A percentile compares a stretch with the other conserved stretches of the same genome.
Conservation (phyloP, 176 grass and related monocot genomes). For the Raddia distichophylla region DNA sequence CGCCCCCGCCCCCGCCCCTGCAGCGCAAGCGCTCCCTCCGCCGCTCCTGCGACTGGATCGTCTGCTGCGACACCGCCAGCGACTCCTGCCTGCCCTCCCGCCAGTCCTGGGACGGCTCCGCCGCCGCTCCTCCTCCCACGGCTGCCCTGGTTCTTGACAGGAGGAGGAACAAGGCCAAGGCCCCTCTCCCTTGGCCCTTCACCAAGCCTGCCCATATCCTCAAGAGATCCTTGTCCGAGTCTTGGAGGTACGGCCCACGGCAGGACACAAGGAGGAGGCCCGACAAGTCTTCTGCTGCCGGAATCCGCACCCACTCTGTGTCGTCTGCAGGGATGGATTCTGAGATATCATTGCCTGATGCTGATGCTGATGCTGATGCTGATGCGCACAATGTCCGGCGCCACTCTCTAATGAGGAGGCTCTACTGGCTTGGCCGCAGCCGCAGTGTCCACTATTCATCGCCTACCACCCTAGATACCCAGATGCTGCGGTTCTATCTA, state of each 20-base stretch:
- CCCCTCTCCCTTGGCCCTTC: constrained; percentile 43
- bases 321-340: constrained; percentile 41
- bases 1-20: background rate
- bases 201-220: constrained; percentile 45
- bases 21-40: constrained; percentile 60
- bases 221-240: constrained; percentile 62
- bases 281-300: background rate
- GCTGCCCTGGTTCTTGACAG: background rate
- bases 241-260: constrained; percentile 33
- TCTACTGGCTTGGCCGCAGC: constrained; percentile 59
- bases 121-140: background rate
- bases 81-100: constrained; percentile 62
- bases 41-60: constrained; percentile 70
- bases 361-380: background rate
- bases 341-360: constrained; percentile 31
- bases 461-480: constrained; percentile 36
- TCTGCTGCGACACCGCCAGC: constrained; percentile 48
- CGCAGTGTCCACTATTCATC: constrained; percentile 65
- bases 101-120: constrained; percentile 65
- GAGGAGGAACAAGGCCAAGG: constrained; percentile 25
- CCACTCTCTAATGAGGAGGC: constrained; percentile 39
- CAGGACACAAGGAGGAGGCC: background rate
- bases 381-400: background rate
- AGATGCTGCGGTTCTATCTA: constrained; percentile 45
- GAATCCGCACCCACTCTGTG: constrained; percentile 11